These are phyloP conservation scores for Arthrinium puccinioides DNA, from an alignment of 2,329 filamentous ascomycete species.

Conservation along the genomic window DNA sequence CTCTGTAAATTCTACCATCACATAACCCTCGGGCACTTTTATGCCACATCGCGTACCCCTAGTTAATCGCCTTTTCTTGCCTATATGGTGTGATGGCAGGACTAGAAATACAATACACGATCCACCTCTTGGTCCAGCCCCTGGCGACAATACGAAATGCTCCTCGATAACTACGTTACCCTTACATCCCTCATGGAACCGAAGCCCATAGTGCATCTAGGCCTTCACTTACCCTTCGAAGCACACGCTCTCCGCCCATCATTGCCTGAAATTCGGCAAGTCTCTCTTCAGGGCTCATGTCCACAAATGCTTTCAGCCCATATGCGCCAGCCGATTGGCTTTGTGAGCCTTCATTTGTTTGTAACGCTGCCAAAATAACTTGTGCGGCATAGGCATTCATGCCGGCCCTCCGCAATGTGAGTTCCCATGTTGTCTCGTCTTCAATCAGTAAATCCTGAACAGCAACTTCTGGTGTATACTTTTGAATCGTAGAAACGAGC, in stretches of 20 bases:
- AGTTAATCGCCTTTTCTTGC: too few relatives aligned
- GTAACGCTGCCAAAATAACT: constrained; percentile 44
- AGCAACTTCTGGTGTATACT: constrained; percentile 24
- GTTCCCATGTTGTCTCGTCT: constrained; percentile 60
- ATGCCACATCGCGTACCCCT: too few relatives aligned
- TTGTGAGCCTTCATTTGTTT: constrained; percentile 19
- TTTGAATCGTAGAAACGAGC: constrained; percentile 44
- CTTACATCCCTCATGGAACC: too few relatives aligned
- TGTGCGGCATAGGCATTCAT: constrained; percentile 69
- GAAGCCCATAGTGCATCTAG: constrained; percentile 48
- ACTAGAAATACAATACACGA: too few relatives aligned
- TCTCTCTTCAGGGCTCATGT: constrained; percentile 46
- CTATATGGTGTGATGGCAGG: too few relatives aligned
- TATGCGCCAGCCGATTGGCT: constrained; percentile 15
- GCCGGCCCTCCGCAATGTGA: constrained; percentile 57
- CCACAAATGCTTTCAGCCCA: constrained; percentile 48
- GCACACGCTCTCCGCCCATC: constrained; percentile 45
- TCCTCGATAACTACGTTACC: too few relatives aligned
- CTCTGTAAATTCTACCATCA: too few relatives aligned
- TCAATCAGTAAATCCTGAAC: constrained; percentile 30
- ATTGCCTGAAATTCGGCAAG: constrained; percentile 39
- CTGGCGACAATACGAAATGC: too few relatives aligned
- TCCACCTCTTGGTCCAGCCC: too few relatives aligned
- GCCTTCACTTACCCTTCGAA: constrained; percentile 41
- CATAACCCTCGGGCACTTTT: too few relatives aligned